Evolutionary conservation across 768 basidiomycete genomes (phyloP).

Genomic region (Tylopilus intermedius): DNA sequence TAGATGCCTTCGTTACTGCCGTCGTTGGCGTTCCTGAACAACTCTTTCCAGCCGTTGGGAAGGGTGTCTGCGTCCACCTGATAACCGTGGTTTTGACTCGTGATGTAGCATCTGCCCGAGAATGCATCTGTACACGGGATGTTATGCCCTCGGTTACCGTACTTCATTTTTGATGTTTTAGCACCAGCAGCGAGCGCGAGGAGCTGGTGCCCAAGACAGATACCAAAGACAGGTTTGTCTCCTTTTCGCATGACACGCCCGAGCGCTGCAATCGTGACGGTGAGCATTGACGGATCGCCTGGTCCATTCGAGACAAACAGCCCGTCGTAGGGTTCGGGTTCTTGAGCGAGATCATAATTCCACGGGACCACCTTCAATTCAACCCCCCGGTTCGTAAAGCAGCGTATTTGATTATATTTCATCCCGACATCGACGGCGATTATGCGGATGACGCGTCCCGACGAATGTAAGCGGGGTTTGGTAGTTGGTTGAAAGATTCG

Average conservation of each 20-base stretch:
- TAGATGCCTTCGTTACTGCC: constrained; percentile 97
- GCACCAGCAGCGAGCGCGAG: constrained; percentile 93
- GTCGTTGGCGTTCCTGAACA: constrained; percentile 97
- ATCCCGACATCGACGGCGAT: constrained; percentile 97
- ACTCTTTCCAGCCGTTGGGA: constrained; percentile 82
- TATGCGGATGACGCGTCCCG: constrained; percentile 76
- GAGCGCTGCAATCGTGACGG: constrained; percentile 65
- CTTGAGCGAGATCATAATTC: constrained; percentile 86
- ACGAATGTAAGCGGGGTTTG: constrained; percentile 63
- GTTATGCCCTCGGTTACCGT: constrained; percentile 98
- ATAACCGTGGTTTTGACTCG: constrained; percentile 98
- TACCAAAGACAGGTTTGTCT: constrained; percentile 91
- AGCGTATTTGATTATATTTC: constrained; percentile 99
- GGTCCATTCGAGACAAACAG: constrained; percentile 97
- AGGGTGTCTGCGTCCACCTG: constrained; percentile 83
- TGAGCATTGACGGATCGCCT: constrained; percentile 87
- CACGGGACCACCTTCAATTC: constrained; percentile 97
- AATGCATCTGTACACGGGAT: constrained; percentile 94
- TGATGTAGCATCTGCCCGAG: constrained; percentile 97
- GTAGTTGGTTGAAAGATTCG: constrained; percentile 61
- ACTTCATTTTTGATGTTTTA: constrained; percentile 97
- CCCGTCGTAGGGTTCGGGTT: constrained; percentile 83
- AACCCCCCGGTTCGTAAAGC: constrained; percentile 87
- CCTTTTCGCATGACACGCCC: constrained; percentile 62
- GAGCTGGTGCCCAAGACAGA: constrained; percentile 97